Percentiles rank a stretch among this genome's conserved stretches.
Conservation (phyloP, 2,329 filamentous ascomycete species). For the Apiospora marii region DNA sequence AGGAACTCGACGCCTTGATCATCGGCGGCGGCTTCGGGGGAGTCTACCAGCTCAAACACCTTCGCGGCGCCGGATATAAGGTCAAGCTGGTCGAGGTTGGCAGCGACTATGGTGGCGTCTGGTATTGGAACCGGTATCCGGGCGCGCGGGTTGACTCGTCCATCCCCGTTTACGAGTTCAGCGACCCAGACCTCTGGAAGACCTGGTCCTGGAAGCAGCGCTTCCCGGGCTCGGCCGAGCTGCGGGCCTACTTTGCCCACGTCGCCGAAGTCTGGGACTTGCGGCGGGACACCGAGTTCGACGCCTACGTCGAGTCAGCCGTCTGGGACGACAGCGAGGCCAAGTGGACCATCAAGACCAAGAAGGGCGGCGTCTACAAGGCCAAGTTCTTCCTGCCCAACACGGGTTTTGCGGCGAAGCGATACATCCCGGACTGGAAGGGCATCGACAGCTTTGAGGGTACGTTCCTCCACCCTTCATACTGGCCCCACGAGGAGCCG, state of each 20-base stretch:
- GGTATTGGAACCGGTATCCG: conserved; percentile 54
- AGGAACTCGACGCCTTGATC: conserved; percentile 46
- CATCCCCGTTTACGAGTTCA: conserved; percentile 44
- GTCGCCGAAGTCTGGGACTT: conserved; percentile 53
- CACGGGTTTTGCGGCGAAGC: conserved; percentile 58
- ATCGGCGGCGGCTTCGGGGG: conserved; percentile 51
- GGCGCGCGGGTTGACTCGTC: conserved; percentile 50
- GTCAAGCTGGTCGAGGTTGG: conserved; percentile 49
- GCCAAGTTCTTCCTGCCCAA: conserved; percentile 54
- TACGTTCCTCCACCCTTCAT: conserved; percentile 62
- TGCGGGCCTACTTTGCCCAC: conserved; percentile 55
- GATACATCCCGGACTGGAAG: conserved; percentile 46
- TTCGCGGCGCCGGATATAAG: conserved; percentile 46
- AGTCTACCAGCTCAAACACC: conserved; percentile 42
- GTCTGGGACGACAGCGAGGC: conserved; percentile 46
- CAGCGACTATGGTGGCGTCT: conserved; percentile 49
- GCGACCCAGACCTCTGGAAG: conserved; percentile 48
- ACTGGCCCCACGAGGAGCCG: conserved; percentile 64
- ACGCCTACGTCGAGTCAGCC: conserved; percentile 50
- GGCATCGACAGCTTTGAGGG: conserved; percentile 67
- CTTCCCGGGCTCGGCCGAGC: conserved; percentile 49
- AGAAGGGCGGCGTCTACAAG: conserved; percentile 47
- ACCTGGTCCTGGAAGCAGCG: conserved; percentile 53
- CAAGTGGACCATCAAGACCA: conserved; percentile 54
- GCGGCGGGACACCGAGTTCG: conserved; percentile 53